Conservation (phyloP, 129 eudicot species). For the Calendula officinalis region DNA sequence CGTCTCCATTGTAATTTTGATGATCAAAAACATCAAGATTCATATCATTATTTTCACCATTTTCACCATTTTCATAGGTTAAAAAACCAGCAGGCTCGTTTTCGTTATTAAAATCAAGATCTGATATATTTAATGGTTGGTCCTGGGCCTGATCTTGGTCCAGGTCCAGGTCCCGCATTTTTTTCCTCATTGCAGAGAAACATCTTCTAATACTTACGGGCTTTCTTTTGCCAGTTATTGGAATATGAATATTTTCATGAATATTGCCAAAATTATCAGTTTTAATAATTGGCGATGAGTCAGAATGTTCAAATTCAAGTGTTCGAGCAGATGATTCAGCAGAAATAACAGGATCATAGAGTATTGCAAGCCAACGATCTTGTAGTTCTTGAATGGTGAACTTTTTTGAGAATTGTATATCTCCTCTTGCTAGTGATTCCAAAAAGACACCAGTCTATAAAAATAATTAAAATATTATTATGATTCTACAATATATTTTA, state of each 20-base stretch:
- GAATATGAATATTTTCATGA: conserved; percentile 18
- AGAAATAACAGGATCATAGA: conserved; percentile 53
- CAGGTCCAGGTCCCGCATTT: neutral
- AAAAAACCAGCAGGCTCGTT: conserved; percentile 13
- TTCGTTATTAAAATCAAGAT: conserved; percentile 11
- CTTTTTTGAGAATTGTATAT: conserved; percentile 56
- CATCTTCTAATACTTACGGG: conserved; percentile 41
- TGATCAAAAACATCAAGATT: conserved; percentile 9
- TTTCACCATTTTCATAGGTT: conserved; percentile 21
- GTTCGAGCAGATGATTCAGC: conserved; percentile 48
- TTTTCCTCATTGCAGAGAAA: conserved; percentile 58
- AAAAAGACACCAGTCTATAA: conserved; percentile 63
- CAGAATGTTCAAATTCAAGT: conserved; percentile 43
- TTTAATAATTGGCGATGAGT: conserved; percentile 23
- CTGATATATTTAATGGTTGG: conserved; percentile 18
- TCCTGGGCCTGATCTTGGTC: too few species aligned
- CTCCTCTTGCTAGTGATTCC: conserved; percentile 76
- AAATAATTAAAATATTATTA: neutral
- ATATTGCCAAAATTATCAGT: conserved; percentile 14
- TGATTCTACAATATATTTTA: too few species aligned
- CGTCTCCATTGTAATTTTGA: conserved; percentile 3
- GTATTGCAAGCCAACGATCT: conserved; percentile 68
- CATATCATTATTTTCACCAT: conserved; percentile 12
- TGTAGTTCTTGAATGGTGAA: conserved; percentile 54
- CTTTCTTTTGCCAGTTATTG: conserved; percentile 50